Percentiles rank a stretch among this genome's conserved stretches.
Evolutionary conservation across 148 eudicot genomes (phyloP).

Genomic region (Persicaria tinctoria): DNA sequence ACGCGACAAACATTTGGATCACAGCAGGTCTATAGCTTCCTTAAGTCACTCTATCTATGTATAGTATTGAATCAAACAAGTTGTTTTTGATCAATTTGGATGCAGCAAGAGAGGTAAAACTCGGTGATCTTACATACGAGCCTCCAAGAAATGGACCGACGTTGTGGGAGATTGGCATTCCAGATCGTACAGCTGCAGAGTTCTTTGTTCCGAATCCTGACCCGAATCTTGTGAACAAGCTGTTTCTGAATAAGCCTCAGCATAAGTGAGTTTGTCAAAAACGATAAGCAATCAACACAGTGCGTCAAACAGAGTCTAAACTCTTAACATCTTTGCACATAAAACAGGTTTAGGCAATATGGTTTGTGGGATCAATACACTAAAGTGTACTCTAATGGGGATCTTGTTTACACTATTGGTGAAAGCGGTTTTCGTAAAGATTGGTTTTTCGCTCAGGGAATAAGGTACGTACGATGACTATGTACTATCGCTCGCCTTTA

Average conservation of each 20-base stretch:
- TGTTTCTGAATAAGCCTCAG: slow-evolving; percentile 22
- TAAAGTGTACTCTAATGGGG: slow-evolving; percentile 50
- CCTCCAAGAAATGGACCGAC: slow-evolving; percentile 75
- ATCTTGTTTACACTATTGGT: slow-evolving; percentile 54
- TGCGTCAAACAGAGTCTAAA: no score
- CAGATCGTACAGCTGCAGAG: slow-evolving; percentile 66
- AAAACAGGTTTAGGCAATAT: slow-evolving; percentile 62
- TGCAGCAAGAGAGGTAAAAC: slow-evolving; percentile 25
- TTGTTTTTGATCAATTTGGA: not conserved
- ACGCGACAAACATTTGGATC: slow-evolving; percentile 18
- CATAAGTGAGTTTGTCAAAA: slow-evolving; percentile 30
- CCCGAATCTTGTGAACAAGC: slow-evolving; percentile 36
- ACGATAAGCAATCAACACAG: no score
- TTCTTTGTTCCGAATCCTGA: slow-evolving; percentile 68
- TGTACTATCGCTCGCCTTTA: not conserved
- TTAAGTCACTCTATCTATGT: not conserved
- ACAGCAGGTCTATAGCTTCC: slow-evolving; percentile 31
- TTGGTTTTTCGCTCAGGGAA: slow-evolving; percentile 80
- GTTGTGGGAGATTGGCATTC: slow-evolving; percentile 79
- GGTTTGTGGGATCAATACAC: slow-evolving; percentile 84
- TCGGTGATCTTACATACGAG: slow-evolving; percentile 38
- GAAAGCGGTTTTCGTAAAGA: slow-evolving; percentile 34
- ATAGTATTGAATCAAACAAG: not conserved
- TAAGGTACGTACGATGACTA: slow-evolving; percentile 35
- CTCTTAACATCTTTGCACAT: not conserved